Percentiles rank a stretch among this genome's conserved stretches.
These are phyloP conservation scores for Cercospora janseana DNA, from an alignment of 2,329 filamentous ascomycete species.

Conservation along the genomic window DNA sequence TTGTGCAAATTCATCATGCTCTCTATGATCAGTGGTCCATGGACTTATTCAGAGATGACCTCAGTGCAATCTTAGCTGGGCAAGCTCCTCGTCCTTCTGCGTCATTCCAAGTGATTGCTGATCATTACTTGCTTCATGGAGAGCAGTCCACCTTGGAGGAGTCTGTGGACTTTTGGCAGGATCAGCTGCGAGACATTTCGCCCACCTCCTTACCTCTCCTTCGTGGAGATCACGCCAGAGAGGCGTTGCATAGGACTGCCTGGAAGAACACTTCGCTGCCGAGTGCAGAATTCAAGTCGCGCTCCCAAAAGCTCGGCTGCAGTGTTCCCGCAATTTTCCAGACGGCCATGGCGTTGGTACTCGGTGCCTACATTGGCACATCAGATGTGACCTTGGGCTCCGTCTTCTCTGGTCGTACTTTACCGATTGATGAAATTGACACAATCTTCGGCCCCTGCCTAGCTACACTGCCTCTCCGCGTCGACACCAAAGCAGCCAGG, in stretches of 20 bases:
- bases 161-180: constrained; percentile 65
- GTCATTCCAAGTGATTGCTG: constrained; percentile 61
- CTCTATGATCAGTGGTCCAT: constrained; percentile 94
- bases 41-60: constrained; percentile 66
- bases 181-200: constrained; percentile 59
- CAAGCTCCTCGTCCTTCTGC: constrained; percentile 45
- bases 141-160: background rate
- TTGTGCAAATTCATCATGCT: constrained; percentile 72
- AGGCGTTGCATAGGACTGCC: constrained; percentile 23
- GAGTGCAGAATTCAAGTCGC: constrained; percentile 13
- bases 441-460: constrained; percentile 77
- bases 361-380: constrained; percentile 62
- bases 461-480: constrained; percentile 69
- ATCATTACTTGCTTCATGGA: constrained; percentile 43
- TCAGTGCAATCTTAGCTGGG: constrained; percentile 53
- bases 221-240: constrained; percentile 39
- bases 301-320: constrained; percentile 40
- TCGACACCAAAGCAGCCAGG: constrained; percentile 54
- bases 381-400: constrained; percentile 71
- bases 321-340: constrained; percentile 75
- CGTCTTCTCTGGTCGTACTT: constrained; percentile 76
- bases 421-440: constrained; percentile 70
- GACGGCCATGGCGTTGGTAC: constrained; percentile 64
- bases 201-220: constrained; percentile 60
- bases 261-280: constrained; percentile 25